Base-by-base conservation (phyloP, 306 rosid genomes). In the Carpinus fangiana region DNA sequence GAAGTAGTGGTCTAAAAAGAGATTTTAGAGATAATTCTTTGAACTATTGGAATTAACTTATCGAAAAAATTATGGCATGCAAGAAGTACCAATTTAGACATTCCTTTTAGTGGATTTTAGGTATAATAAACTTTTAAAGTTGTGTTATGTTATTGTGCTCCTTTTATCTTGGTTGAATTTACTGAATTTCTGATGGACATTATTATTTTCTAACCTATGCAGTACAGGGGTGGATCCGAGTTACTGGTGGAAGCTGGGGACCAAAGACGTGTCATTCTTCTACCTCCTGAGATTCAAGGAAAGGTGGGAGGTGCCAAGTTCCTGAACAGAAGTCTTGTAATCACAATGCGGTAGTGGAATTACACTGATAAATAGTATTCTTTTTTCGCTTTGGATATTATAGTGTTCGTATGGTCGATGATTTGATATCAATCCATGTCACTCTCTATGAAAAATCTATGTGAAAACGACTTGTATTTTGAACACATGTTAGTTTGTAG, bases 211-310 rank as follows among this genome's bases (percentile, higher is more conserved):
- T 66, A 26, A 64, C 36, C 69, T 75, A 64, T 90, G 87, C 93
- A 92, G 98, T 90, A 85, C 80, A 87, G 98, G 71, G 98, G 98
- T 86, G 96, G 98, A 79, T 90, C 96, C 13, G 98, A 95, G 88
- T 84, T 95, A 47, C 79, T 95, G 85, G 97, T 95, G 75, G 98
- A 95, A 90, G 98, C 98, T 2, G 98, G 98, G 8, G 98, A 95
- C 81, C 98, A 95, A 84, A 91, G 98, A 70, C 98, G 98, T 3
- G 96, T 84, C 76, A 95, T 95, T 80, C 79, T 74, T 72, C 78
- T 95, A 91, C 98, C 98, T 67, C 79, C 84, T 26, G 75, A 75
- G 80, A 88, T 92, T 76, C 98, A 92, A 87, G 98, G 98, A 73
- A 92, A 92, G 86, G 98, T 95, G 80, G 97, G 87, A 11, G 98